These are phyloP conservation scores for Neonothopanus nambi DNA, from an alignment of 1,284 basidiomycete species.

Conservation along the genomic window DNA sequence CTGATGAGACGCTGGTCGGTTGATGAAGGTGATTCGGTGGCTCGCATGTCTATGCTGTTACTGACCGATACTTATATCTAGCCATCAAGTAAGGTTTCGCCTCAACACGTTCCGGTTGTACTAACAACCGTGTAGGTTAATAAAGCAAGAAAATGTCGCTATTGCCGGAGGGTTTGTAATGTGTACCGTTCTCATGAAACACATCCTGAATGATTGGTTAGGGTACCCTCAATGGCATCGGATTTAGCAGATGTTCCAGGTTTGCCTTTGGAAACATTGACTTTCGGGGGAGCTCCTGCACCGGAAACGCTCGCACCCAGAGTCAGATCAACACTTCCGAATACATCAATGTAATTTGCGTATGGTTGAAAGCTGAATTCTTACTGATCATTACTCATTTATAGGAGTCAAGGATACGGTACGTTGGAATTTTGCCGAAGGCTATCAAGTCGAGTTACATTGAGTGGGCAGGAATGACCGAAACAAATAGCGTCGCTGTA, in stretches of 20 bases:
- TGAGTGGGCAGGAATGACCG: not conserved
- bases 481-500: constrained; percentile 44
- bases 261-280: constrained; percentile 38
- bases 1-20: constrained; percentile 61
- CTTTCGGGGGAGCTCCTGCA: constrained; percentile 55
- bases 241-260: constrained; percentile 49
- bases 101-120: too few species aligned
- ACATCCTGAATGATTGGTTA: not conserved
- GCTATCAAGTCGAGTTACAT: not conserved
- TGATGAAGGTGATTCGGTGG: constrained; percentile 33
- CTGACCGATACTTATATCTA: too few species aligned
- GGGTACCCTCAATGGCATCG: constrained; percentile 56
- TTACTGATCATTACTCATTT: constrained; percentile 5
- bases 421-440: constrained; percentile 67
- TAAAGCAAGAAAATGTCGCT: constrained; percentile 19
- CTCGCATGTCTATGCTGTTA: too few species aligned
- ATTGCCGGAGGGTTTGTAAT: constrained; percentile 43
- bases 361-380: constrained; percentile 23
- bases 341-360: constrained; percentile 42
- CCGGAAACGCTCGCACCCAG: constrained; percentile 39
- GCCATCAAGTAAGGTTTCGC: too few species aligned
- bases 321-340: constrained; percentile 39
- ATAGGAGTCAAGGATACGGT: constrained; percentile 59
- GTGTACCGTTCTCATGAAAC: constrained; percentile 15
- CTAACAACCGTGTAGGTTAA: constrained; percentile 9